Evolutionary conservation across 2,329 filamentous ascomycete species (phyloP), one percentile per base, ranked within the genome.

Genomic region (Diaporthe eres): DNA sequence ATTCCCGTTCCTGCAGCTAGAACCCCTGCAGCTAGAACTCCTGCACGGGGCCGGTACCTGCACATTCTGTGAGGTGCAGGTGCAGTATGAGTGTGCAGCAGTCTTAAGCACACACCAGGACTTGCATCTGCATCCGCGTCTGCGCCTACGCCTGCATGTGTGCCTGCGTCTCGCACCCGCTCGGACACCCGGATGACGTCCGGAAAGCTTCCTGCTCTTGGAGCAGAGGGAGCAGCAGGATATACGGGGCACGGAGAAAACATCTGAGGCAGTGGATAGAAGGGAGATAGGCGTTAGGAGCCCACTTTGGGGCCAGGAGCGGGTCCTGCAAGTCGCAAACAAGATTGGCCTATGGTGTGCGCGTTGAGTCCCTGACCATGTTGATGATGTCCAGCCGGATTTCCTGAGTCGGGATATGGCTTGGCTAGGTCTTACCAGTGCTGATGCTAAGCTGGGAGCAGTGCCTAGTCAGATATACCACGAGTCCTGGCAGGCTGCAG

Each of bases 1-100:
- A 70, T 70, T 70, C 65, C 49, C 65, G 65, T 70, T 70, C 65
- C 65, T 70, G 65, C 65, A 70, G 65, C 34, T 53, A 13, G 15
- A 1, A 34, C 42, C 63, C 63, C 47, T 53, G 25, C 25, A 25
- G 65, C 34, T 53, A 13, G 15, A 1, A 34, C 42, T 47, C 63
- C 47, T 53, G 61, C 42, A 42, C 25, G 22, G 13, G 22, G 49
- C 65, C n/a, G 47, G 65, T 70, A 70, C 65, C 65, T 70, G 63
- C 47, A 51, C 63, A 47, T 12, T 28, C 34, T 49, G 42, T 22
- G 31, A 2, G 17, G 31, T 39, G n/a, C 28, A 25, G 57, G n/a
- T 47, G 60, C 39, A 25, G 25, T 10, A 42, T 25, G n/a, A 13
- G 8, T 3, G 31, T 60, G 19, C 57, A 19, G 28, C 28, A 37